Base-by-base conservation (phyloP, 768 basidiomycete species). In the Tricholoma matsutake region DNA sequence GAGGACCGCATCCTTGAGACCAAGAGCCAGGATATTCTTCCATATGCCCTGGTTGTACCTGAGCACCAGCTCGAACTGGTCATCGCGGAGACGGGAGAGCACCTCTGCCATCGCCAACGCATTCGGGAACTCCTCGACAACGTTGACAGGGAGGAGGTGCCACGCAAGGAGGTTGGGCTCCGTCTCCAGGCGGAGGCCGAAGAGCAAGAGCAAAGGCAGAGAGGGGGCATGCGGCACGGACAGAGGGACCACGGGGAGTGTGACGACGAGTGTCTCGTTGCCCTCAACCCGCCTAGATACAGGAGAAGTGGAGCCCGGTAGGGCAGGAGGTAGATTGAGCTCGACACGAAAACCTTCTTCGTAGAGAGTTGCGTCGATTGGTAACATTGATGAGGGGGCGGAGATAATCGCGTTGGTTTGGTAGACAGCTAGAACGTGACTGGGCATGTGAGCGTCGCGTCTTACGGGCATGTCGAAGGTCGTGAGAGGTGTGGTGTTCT, bases 71-170 rank as follows among this genome's bases (percentile, higher is more conserved):
- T 80, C 72, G 55, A 80, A 78, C 37, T 75, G 67, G 37, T 78
- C 75, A 56, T 73, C 76, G 10, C 54, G 73, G 22, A 76, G 61
- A 4, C 68, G 72, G 41, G 80, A 76, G 71, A 88, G 79, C 43
- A 78, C 72, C 22, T 75, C 70, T 1, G 85, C 76, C 87, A 88
- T 88, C 9, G 78, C 77, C 2, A 83, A 76, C 20, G 81, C 76
- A 53, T 86, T 80, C 3, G 87, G 87, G 68, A 86, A 89, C 70
- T 89, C 87, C 60, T 76, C 82, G 18, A 83, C 76, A n/a, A 78
- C 80, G 35, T 74, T 63, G 3, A 76, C 65, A 0, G 86, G 86
- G n/a, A 88, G 83, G 34, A 88, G 75, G 59, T 74, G 77, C 60
- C 77, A 79, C 14, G 78, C 80, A 28, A 88, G 76, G 31, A 75